Base-by-base conservation (phyloP, 371 early-diverging fungal genomes). In the Rhizopus delemar region DNA sequence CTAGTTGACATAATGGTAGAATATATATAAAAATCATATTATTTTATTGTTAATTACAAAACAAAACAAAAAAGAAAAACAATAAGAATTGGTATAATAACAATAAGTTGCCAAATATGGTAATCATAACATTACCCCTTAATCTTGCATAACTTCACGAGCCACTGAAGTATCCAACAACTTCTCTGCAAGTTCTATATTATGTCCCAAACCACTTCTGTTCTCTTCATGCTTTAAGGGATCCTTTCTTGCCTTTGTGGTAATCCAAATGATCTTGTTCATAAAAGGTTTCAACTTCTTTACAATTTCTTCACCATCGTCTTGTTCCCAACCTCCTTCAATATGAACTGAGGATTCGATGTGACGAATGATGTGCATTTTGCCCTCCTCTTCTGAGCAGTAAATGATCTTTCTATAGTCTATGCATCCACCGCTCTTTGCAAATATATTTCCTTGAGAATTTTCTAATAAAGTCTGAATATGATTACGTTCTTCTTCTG, bases 281-380 rank as follows among this genome's bases (percentile, higher is more conserved):
- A 80, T 65, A 65, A 73, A 74, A 2, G 74, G 74, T 11, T 70
- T 67, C 16, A 80, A 41, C 34, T 68, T 68, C 12, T 70, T 69
- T 0, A 80, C 73, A 51, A 77, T 74, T 1, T 80, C 76, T 46
- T 77, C 78, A 3, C 81, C 81, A 54, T 80, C 81, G 56, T 80
- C 81, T 35, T 59, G 51, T 59, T 80, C 81, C 78, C 81, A 77
- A 8, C 81, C 81, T n/a, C 81, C 81, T 70, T 80, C 81, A 35
- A 80, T 66, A 54, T 80, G 81, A n/a, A 75, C 65, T 28, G 51
- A 57, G 0, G 78, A 74, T 43, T 77, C 78, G 33, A 80, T 68
- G 29, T 80, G 81, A 46, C 81, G 70, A 48, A 80, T 69, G 57
- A 80, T 72, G 51, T 80, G 81, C 5, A 74, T 60, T 35, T 80